Evolutionary conservation across 495 filamentous ascomycete genomes (phyloP).

Genomic region (Penicillium egyptiacum): DNA sequence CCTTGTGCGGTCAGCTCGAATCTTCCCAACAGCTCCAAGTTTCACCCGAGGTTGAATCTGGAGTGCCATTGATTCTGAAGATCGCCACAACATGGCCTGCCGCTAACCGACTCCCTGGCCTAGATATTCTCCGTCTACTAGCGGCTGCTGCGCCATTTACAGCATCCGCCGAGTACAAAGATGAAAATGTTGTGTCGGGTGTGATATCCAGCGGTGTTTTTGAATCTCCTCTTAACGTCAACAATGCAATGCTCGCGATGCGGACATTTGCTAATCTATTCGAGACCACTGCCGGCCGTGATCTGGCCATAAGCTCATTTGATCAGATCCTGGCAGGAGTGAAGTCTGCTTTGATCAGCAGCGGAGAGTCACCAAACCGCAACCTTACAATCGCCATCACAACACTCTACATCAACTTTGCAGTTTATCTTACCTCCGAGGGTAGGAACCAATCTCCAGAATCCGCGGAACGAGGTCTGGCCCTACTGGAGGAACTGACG

Average conservation of each 20-base stretch:
- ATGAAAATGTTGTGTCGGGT: slow-evolving; percentile 50
- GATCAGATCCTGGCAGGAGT: slow-evolving; percentile 55
- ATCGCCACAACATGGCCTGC: slow-evolving; percentile 76
- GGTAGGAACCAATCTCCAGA: slow-evolving; percentile 35
- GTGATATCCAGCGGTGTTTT: slow-evolving; percentile 57
- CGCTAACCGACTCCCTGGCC: slow-evolving; percentile 71
- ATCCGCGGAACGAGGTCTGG: slow-evolving; percentile 57
- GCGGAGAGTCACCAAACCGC: slow-evolving; percentile 59
- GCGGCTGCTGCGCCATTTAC: slow-evolving; percentile 61
- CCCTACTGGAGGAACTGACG: slow-evolving; percentile 62
- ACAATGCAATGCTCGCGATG: slow-evolving; percentile 82
- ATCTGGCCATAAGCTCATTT: slow-evolving; percentile 58
- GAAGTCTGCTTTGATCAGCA: slow-evolving; percentile 43
- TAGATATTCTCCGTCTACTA: slow-evolving; percentile 82
- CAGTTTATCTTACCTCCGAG: slow-evolving; percentile 57
- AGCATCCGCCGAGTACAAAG: slow-evolving; percentile 58
- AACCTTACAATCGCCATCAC: slow-evolving; percentile 80
- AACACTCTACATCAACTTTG: slow-evolving; percentile 84
- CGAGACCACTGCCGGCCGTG: slow-evolving; percentile 66
- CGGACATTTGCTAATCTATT: slow-evolving; percentile 89
- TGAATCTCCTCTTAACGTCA: slow-evolving; percentile 54
- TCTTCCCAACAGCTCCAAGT: slow-evolving; percentile 35
- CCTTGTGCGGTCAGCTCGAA: slow-evolving; percentile 59
- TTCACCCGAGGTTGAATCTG: slow-evolving; percentile 40
- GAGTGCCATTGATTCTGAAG: slow-evolving; percentile 61